These are phyloP conservation scores for Periconia sp. DNA, from an alignment of 2,329 filamentous ascomycete genomes.

Conservation along the genomic window DNA sequence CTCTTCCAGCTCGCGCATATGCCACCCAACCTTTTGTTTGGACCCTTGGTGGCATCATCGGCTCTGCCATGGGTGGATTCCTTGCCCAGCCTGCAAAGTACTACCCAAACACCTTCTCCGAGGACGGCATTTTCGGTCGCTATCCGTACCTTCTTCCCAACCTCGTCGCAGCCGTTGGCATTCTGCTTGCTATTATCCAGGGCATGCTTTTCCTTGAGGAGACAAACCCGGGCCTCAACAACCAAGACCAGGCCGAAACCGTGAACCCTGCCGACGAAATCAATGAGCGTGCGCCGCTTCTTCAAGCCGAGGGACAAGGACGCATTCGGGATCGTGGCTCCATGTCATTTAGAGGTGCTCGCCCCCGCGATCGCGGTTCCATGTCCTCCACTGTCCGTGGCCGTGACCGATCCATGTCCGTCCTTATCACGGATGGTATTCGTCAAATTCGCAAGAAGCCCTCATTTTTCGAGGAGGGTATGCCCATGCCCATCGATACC, in stretches of 20 bases:
- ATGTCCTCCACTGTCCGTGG: conserved; percentile 27
- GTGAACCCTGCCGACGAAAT: conserved; percentile 53
- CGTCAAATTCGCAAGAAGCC: conserved; percentile 39
- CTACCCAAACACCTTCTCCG: conserved; percentile 72
- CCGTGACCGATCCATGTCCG: conserved; percentile 27
- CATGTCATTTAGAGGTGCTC: conserved; percentile 17
- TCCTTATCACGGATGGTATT: conserved; percentile 32
- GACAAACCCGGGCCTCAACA: conserved; percentile 68
- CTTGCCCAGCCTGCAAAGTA: conserved; percentile 77
- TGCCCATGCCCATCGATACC: conserved; percentile 35
- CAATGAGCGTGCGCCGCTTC: conserved; percentile 68
- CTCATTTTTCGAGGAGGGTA: conserved; percentile 40
- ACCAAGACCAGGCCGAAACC: conserved; percentile 64
- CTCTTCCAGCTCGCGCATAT: conserved; percentile 70
- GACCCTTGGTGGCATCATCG: conserved; percentile 86
- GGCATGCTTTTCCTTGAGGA: conserved; percentile 82
- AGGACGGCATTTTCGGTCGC: conserved; percentile 68
- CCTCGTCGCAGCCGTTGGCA: conserved; percentile 74
- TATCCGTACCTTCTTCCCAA: conserved; percentile 92
- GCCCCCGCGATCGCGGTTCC: conserved; percentile 32
- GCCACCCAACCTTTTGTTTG: conserved; percentile 93
- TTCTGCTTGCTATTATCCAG: conserved; percentile 76
- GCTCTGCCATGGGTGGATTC: conserved; percentile 80
- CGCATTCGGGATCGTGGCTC: conserved; percentile 37
- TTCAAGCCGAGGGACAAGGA: conserved; percentile 51